Evolutionary conservation across 768 basidiomycete genomes (phyloP), one percentile per base, ranked within the genome.

Genomic region (Suillus clintonianus): DNA sequence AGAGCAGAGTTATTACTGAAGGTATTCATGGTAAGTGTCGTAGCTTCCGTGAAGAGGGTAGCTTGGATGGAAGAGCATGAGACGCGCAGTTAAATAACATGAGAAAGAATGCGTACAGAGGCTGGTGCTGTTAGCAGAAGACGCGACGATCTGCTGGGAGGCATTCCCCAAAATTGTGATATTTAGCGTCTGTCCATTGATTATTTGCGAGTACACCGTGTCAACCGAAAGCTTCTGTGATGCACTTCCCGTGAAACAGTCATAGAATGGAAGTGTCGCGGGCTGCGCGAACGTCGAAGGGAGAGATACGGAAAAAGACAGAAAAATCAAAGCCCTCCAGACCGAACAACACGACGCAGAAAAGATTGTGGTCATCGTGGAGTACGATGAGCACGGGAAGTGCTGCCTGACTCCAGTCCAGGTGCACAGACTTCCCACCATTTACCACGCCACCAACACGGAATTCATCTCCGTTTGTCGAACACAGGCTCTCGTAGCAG

Each of bases 41-140:
- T 83, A 2, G 92, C 89, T 11, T 91, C 87, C 50, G 89, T 90
- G 79, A 97, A 96, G 47, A 97, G 83, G 9, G 95, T 97, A 19
- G 95, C 94, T 90, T 68, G 63, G 64, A 73, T 48, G 56, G 51
- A 39, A 58, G 57, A 70, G 65, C 48, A 62, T 66, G 48, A 24
- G 61, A 58, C 59, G 64, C 51, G 42, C 59, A 15, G 30, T 59
- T 47, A 62, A 32, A 43, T 50, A 19, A 58, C 61, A 42, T 50
- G 42, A 62, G 54, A 27, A 63, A 55, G 42, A 22, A 37, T 60
- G 67, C 86, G 72, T 72, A 91, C 92, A 86, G 59, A 94, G 82
- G 72, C 85, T 89, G 42, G 83, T 82, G 68, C 87, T 88, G 24
- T 74, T 69, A 73, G 87, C 85, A 56, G 86, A 82, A 30, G 82